phyloP scores from a whole-genome alignment of 805 yeast species.

The Wickerhamiella domercqiae region DNA sequence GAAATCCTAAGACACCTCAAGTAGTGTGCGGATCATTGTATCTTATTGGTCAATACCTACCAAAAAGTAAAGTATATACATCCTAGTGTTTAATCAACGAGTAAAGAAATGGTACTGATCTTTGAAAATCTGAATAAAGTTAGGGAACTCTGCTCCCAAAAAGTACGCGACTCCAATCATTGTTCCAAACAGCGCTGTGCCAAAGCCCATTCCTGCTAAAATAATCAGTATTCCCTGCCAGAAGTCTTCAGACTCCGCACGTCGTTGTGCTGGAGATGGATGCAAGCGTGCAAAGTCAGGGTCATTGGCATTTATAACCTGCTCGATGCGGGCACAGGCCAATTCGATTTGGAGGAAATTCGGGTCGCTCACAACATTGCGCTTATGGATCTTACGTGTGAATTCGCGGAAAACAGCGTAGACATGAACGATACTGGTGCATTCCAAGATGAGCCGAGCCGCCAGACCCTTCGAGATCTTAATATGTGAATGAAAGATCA shows the following conservation, averaged over 20 bases:
- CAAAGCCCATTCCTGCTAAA: conserved; percentile 4
- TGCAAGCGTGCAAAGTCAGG: conserved; percentile 6
- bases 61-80: not conserved
- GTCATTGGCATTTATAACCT: conserved; percentile 46
- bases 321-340: conserved; percentile 77
- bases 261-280: conserved; percentile 7
- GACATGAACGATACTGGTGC: conserved; percentile 63
- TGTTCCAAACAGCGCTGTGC: conserved; percentile 4
- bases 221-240: conserved; percentile 9
- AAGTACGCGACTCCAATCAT: conserved; percentile 13
- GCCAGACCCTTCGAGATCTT: conserved; percentile 88
- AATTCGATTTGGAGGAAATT: conserved; percentile 72
- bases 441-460: conserved; percentile 52
- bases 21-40: conserved; percentile 62
- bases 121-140: conserved; percentile 6
- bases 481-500: conserved; percentile 53
- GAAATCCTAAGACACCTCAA: conserved; percentile 12
- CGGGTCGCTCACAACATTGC: conserved; percentile 69
- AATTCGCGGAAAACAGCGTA: conserved; percentile 63
- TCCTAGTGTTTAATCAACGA: not conserved
- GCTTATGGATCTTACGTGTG: conserved; percentile 59
- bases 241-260: conserved; percentile 8
- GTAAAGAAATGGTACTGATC: conserved; percentile 4
- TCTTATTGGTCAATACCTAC: conserved; percentile 36
- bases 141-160: conserved; percentile 13